Conservation (phyloP, 306 rosid species). For the Cicer chorassanicum region DNA sequence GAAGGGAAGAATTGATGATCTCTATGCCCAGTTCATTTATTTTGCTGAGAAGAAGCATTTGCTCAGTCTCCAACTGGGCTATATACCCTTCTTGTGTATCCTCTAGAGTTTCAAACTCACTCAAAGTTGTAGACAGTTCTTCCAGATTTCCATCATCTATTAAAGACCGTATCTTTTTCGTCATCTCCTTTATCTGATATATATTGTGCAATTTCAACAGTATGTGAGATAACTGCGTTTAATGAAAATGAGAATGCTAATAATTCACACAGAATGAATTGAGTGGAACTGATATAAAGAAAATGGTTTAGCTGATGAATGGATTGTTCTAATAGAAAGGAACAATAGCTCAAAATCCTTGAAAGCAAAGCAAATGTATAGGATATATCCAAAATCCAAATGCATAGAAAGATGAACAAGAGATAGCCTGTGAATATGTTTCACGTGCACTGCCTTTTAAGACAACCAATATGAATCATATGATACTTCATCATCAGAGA, state of each 20-base stretch:
- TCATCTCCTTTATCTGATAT: constrained; percentile 73
- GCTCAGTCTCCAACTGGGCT: constrained; percentile 83
- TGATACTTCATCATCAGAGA: not conserved
- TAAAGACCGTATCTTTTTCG: constrained; percentile 59
- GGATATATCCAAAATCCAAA: not conserved
- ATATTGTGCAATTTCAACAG: constrained; percentile 35
- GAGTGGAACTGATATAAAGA: not conserved
- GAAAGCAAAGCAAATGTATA: constrained; percentile 1
- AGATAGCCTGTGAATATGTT: not conserved
- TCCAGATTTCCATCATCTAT: constrained; percentile 73
- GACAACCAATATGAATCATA: not conserved
- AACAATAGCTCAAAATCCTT: not conserved
- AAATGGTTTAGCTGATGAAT: not conserved
- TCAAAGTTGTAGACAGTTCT: constrained; percentile 63
- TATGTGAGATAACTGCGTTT: constrained; percentile 17
- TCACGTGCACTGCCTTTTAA: not conserved
- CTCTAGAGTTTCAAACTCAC: constrained; percentile 77
- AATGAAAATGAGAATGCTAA: constrained; percentile 22
- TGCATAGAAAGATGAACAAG: not conserved
- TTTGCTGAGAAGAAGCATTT: constrained; percentile 81
- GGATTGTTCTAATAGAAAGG: not conserved
- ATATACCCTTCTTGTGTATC: constrained; percentile 79
- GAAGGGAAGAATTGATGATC: constrained; percentile 67
- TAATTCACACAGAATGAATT: constrained; percentile 1
- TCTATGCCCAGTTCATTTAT: constrained; percentile 82